These are phyloP conservation scores for Globisporangium cylindrosporum DNA, from an alignment of 352 stramenopile genomes.

Conservation along the genomic window DNA sequence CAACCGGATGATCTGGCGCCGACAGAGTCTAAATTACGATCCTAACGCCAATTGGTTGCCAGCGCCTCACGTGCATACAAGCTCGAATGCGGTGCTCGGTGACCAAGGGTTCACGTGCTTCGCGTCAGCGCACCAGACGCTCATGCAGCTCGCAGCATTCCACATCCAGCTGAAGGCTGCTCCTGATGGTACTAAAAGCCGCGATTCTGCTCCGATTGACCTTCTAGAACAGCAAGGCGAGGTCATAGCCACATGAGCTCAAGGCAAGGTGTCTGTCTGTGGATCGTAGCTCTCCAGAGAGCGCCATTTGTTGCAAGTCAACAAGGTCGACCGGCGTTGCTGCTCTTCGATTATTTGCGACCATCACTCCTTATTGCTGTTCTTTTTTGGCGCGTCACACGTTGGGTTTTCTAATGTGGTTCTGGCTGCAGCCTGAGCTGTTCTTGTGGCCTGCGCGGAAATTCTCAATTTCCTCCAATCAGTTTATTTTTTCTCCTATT, in stretches of 20 bases:
- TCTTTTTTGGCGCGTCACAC: conserved; percentile 1
- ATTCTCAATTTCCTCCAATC: background rate
- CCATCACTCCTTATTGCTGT: background rate
- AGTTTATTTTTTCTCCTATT: background rate
- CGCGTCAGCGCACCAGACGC: conserved; percentile 9
- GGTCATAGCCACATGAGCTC: background rate
- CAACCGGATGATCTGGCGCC: conserved; percentile 66
- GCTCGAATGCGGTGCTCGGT: conserved; percentile 33
- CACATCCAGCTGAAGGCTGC: conserved; percentile 3
- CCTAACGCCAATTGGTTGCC: conserved; percentile 7
- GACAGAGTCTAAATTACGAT: conserved; percentile 17
- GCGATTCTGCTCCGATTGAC: background rate
- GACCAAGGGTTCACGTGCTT: conserved; percentile 23
- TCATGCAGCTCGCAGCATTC: conserved; percentile 34
- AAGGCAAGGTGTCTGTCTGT: background rate
- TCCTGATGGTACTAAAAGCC: background rate
- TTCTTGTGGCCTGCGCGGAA: conserved; percentile 1
- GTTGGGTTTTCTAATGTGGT: background rate
- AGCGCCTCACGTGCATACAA: conserved; percentile 28
- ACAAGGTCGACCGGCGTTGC: background rate
- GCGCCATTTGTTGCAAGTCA: background rate
- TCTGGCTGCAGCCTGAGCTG: background rate
- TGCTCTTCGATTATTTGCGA: background rate
- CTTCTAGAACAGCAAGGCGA: background rate
- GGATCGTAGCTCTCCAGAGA: background rate